phyloP scores from a whole-genome alignment of 225 moss, liverwort and hornwort species.

The Sphagnum contortum region DNA sequence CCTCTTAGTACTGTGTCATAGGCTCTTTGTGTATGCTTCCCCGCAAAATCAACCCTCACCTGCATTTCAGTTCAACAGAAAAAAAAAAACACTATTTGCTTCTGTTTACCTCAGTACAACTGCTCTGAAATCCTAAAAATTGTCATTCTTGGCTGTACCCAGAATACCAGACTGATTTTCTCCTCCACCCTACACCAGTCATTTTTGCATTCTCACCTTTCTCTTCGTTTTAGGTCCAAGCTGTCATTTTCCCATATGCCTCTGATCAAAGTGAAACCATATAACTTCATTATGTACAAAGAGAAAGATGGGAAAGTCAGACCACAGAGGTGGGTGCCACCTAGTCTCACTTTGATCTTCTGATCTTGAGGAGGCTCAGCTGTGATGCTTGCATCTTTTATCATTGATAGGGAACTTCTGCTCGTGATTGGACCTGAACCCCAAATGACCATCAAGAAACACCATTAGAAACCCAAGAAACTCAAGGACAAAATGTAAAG shows the following conservation, averaged over 20 bases:
- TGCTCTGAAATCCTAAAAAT: neutral
- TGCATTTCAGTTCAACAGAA: conserved; percentile 13
- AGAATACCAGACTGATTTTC: neutral
- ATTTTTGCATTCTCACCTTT: neutral
- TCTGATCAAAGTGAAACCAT: no score
- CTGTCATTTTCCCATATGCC: neutral
- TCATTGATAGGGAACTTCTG: conserved; percentile 35
- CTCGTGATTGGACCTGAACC: conserved; percentile 30
- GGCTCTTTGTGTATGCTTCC: conserved; percentile 59
- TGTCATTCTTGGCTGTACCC: neutral
- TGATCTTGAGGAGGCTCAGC: conserved; percentile 55
- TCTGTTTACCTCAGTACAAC: neutral
- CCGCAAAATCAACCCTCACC: conserved; percentile 72
- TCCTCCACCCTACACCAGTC: neutral
- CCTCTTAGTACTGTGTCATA: conserved; percentile 68
- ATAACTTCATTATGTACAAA: no score
- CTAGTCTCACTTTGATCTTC: conserved; percentile 57
- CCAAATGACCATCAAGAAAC: conserved; percentile 3
- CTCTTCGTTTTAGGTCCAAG: neutral
- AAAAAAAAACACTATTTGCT: neutral
- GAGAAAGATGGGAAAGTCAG: neutral
- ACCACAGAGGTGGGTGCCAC: conserved; percentile 5
- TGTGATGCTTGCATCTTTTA: conserved; percentile 63
- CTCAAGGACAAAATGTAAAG: neutral
- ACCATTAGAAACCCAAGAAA: neutral